phyloP scores from a whole-genome alignment of 352 stramenopile species.

The Globisporangium iwayamae region DNA sequence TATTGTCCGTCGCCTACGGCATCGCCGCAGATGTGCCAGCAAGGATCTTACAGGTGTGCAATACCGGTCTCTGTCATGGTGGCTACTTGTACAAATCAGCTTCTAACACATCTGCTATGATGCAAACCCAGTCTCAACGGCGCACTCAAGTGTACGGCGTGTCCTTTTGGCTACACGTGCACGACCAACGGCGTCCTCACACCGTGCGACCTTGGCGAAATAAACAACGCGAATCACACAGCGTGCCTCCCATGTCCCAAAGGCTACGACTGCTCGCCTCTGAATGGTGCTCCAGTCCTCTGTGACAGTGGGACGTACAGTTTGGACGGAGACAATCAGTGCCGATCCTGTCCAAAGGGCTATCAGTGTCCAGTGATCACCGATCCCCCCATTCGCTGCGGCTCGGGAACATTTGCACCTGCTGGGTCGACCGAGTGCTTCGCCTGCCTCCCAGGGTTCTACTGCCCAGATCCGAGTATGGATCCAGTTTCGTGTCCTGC shows the following conservation, averaged over 20 bases:
- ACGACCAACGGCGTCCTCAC: slow-evolving; percentile 24
- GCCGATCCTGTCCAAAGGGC: slow-evolving; percentile 7
- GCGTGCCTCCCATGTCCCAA: slow-evolving; percentile 21
- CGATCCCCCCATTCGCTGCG: slow-evolving; percentile 7
- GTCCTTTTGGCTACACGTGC: slow-evolving; percentile 47
- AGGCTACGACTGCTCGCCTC: slow-evolving; percentile 13
- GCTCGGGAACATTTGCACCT: slow-evolving; percentile 28
- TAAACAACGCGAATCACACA: slow-evolving; percentile 36
- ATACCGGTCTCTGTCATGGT: background rate
- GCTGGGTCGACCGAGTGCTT: slow-evolving; percentile 32
- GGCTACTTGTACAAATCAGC: background rate
- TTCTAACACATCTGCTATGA: slow-evolving; percentile 2
- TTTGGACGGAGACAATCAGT: slow-evolving; percentile 6
- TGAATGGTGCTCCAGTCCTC: background rate
- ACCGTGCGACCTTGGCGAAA: slow-evolving; percentile 10
- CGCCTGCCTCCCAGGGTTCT: slow-evolving; percentile 36
- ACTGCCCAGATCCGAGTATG: slow-evolving; percentile 39
- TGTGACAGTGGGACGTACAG: slow-evolving; percentile 10
- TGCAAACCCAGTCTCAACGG: slow-evolving; percentile 19
- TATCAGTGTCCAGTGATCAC: slow-evolving; percentile 45
- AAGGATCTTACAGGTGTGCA: slow-evolving; percentile 35
- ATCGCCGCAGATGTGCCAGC: slow-evolving; percentile 25
- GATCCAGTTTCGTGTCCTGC: slow-evolving; percentile 32
- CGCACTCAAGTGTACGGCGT: slow-evolving; percentile 36
- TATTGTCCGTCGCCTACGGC: slow-evolving; percentile 30